Conservation (phyloP, 257 asterid genomes). For the Solanum gandarillasii region DNA sequence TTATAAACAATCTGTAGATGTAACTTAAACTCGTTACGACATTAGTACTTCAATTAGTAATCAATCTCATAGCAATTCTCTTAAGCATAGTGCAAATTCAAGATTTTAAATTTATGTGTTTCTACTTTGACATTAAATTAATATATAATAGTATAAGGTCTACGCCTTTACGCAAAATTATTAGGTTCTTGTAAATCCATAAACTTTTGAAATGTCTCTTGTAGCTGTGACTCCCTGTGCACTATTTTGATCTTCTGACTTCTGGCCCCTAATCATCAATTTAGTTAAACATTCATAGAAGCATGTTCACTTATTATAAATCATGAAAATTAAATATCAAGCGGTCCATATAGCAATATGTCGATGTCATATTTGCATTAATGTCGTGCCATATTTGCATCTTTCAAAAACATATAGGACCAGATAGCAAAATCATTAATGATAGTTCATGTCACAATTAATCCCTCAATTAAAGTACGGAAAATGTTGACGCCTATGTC, state of each 20-base stretch:
- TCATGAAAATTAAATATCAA: neutral
- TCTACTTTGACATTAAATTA: neutral
- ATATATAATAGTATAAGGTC: neutral
- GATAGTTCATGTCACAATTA: neutral
- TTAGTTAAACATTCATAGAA: neutral
- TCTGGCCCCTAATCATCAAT: neutral
- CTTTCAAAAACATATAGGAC: neutral
- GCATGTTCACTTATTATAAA: neutral
- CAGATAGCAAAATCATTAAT: neutral
- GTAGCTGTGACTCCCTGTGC: neutral
- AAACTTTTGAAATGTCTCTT: neutral
- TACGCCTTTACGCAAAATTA: neutral
- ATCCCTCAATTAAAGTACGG: neutral
- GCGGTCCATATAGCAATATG: neutral
- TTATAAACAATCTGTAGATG: neutral
- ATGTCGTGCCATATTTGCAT: neutral
- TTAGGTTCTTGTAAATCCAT: neutral
- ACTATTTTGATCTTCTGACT: neutral
- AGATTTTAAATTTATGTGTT: neutral
- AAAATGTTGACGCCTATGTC: neutral
- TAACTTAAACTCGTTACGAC: neutral
- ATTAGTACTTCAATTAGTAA: neutral
- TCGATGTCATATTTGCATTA: neutral
- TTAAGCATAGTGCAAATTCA: neutral
- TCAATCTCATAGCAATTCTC: neutral